Base-by-base conservation (phyloP, 2,329 filamentous ascomycete species). In the Cordyceps tenuipes region DNA sequence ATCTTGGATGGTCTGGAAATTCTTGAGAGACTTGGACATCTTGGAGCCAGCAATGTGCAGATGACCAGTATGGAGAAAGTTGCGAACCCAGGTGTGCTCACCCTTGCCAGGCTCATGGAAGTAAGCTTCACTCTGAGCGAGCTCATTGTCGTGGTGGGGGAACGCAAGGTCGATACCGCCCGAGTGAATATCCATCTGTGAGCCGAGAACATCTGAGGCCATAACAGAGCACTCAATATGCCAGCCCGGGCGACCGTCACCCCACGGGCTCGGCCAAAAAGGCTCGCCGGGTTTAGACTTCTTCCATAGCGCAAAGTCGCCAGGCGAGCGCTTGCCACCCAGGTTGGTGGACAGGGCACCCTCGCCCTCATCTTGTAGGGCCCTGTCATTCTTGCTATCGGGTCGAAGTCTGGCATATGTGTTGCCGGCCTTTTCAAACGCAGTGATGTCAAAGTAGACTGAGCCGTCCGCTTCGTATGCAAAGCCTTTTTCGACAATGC, bases 181-280 rank as follows among this genome's bases (percentile, higher is more conserved):
- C 23, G 90, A 95, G 73, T 97, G 93, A 58, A 97, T 90, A 71
- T 97, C 93, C 79, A 97, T 91, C 63, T 87, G 82, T 31, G 85
- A 80, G 5, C 92, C 92, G 1, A 97, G 77, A n/a, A 91, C 82
- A 64, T 92, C 90, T 2, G 89, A 93, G 0, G 92, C 91, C 93
- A 97, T 97, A 17, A 91, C 91, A 1, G 88, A 92, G 84, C 93
- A 97, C 76, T 97, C 92, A 68, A 97, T 97, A 70, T 97, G 93
- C 93, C 93, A 97, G 19, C 93, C 93, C 1, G 93, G 93, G 49
- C 93, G 81, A 5, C 92, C 92, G 60, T 86, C 80, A 5, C 93
- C 91, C 92, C 93, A 97, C 3, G 86, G 85, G 66, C 89, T 94
- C 5, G 85, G 80, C 93, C 93, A 97, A 65, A 84, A 89, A 0